Conservation (phyloP, 1,139 yeast genomes). For the Kodamaea anthophila region DNA sequence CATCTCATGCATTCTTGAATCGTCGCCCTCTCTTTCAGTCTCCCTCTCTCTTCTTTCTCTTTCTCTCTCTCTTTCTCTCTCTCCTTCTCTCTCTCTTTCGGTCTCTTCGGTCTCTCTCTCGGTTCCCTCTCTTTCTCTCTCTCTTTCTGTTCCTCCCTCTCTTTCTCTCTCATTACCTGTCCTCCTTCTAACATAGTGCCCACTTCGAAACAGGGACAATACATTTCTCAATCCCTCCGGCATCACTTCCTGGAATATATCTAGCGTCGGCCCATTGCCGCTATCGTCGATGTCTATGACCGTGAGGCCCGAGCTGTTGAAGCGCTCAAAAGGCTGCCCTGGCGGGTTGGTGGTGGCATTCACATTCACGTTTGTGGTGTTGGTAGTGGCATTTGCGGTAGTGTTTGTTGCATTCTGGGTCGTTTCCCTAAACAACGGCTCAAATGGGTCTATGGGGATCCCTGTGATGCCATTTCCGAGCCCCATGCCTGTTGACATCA, state of each 20-base stretch:
- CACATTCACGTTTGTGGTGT: background rate
- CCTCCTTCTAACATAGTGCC: constrained; percentile 2
- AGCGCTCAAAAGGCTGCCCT: too few species aligned
- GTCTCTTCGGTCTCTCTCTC: background rate
- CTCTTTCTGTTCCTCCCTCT: background rate
- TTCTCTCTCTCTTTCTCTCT: background rate
- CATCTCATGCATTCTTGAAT: background rate
- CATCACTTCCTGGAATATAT: constrained; percentile 7
- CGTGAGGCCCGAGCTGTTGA: background rate
- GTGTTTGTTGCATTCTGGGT: constrained; percentile 1
- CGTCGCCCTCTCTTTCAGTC: background rate
- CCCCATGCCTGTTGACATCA: constrained; percentile 26
- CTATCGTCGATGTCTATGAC: constrained; percentile 2
- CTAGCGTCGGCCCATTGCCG: constrained; percentile 2
- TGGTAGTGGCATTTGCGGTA: constrained; percentile 1
- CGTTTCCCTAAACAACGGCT: constrained; percentile 3
- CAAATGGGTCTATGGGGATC: constrained; percentile 5
- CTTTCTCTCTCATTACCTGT: background rate
- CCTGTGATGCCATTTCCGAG: constrained; percentile 8
- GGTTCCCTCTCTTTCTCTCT: background rate
- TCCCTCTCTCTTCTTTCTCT: constrained; percentile 1
- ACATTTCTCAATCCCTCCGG: constrained; percentile 12
- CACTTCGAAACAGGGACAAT: constrained; percentile 11
- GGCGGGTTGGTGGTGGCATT: background rate
- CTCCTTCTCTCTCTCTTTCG: background rate